phyloP scores from a whole-genome alignment of 2,329 filamentous ascomycete genomes.

The Beauveria sp. region DNA sequence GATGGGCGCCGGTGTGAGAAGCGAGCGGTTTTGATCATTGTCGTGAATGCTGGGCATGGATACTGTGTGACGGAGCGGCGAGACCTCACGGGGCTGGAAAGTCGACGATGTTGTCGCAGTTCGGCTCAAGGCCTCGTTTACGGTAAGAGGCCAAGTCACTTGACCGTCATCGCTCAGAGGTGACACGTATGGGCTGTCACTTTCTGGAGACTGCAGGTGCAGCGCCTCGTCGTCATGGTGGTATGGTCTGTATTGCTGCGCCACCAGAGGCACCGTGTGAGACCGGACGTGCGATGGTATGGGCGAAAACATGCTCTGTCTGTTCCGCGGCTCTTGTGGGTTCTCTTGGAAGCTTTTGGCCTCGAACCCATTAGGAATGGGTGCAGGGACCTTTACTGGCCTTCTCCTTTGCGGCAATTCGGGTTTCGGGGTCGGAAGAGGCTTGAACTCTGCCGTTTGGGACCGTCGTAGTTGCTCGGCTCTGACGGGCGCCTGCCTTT shows the following conservation, averaged over 20 bases:
- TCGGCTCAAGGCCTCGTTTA: neutral
- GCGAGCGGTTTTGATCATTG: neutral
- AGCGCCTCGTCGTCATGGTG: neutral
- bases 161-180: conserved; percentile 5
- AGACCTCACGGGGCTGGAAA: neutral
- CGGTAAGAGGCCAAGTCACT: neutral
- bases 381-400: neutral
- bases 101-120: neutral
- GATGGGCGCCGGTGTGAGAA: neutral
- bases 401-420: conserved; percentile 1
- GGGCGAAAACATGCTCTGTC: neutral
- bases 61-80: neutral
- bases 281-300: neutral
- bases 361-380: neutral
- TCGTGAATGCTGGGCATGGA: neutral
- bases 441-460: conserved; percentile 1
- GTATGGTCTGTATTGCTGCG: neutral
- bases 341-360: neutral
- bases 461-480: neutral
- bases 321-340: neutral
- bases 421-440: neutral
- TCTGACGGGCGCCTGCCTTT: neutral
- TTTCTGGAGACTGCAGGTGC: neutral
- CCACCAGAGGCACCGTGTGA: neutral
- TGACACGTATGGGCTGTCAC: conserved; percentile 1